phyloP scores from a whole-genome alignment of 495 filamentous ascomycete genomes.

The Achaetomiella virescens region DNA sequence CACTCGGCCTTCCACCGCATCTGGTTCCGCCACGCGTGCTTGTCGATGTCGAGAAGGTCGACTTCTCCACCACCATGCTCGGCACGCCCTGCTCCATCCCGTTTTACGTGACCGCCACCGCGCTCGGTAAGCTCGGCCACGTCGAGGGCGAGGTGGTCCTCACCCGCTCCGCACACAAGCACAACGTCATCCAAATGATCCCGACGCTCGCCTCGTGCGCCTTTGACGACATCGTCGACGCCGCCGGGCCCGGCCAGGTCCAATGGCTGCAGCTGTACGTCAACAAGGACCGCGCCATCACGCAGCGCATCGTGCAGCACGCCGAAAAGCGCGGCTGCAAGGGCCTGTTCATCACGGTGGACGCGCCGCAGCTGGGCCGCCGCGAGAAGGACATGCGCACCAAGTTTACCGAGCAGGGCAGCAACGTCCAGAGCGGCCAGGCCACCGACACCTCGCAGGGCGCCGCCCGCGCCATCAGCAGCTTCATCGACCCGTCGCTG shows the following conservation, averaged over 20 bases:
- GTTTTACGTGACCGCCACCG: conserved; percentile 90
- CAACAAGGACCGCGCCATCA: conserved; percentile 92
- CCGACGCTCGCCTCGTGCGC: conserved; percentile 96
- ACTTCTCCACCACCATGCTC: conserved; percentile 84
- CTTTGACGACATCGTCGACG: conserved; percentile 95
- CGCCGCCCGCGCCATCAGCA: conserved; percentile 82
- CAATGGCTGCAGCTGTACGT: conserved; percentile 99
- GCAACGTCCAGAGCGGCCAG: conserved; percentile 68
- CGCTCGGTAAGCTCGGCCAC: conserved; percentile 84
- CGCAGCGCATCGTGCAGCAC: conserved; percentile 81
- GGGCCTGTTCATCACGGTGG: conserved; percentile 96
- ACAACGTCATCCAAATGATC: conserved; percentile 94
- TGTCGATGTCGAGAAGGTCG: conserved; percentile 79
- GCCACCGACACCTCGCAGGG: conserved; percentile 82
- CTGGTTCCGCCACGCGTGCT: conserved; percentile 87
- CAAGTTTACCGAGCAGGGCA: conserved; percentile 83
- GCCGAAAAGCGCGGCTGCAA: conserved; percentile 91
- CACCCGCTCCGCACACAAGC: conserved; percentile 72
- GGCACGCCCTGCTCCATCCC: conserved; percentile 74
- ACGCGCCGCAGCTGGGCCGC: conserved; percentile 90
- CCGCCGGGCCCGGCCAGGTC: conserved; percentile 68
- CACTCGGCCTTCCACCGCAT: conserved; percentile 94
- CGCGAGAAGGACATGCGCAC: conserved; percentile 93
- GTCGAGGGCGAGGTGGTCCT: conserved; percentile 88
- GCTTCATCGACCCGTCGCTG: conserved; percentile 88